Base-by-base conservation (phyloP, 2,329 filamentous ascomycete species). In the Cercospora canescens region DNA sequence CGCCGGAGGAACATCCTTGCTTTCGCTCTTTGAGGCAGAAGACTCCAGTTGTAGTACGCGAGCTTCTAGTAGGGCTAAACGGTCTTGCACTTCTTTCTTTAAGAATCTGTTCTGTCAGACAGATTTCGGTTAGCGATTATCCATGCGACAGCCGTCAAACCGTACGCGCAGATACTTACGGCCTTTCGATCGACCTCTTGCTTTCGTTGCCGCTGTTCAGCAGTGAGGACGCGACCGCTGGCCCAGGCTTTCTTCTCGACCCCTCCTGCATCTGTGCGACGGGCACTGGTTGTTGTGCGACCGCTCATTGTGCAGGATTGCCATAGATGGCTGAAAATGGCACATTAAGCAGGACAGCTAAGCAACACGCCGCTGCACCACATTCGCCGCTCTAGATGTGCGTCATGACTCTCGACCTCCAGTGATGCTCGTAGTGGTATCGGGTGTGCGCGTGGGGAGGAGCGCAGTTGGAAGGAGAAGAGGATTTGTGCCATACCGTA, bases 1-100 rank as follows among this genome's bases (percentile, higher is more conserved):
- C 32, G 52, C 60, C n/a, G 32, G 21, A n/a, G 48, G 34, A 18
- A 18, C 24, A 16, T 55, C 50, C 32, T 62, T 62, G 50, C 7
- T 39, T n/a, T 56, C 21, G 34, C 7, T 32, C 21, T 32, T 39
- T 32, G 48, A 26, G 8, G 48, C 35, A 14, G 45, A 56, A 16
- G 54, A 37, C 58, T 71, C 69, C 45, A 71, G 39, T 45, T 68
- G 62, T 26, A 70, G 37, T 6, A 71, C 68, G 6, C 65, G 64
- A 41, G 68, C 68, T 63, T 71, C 69, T 16, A 71, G 66, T 58
- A 67, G 61, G 16, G 68, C 60, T 16, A 71, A 63, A 18, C 69
- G 64, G 39, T 71, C 69, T 54, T 71, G 69, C 26, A 71, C 69
- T 64, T 71, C 69, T 61, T 71, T 71, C 63, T 71, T 71, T 60